Conservation (phyloP, 345 rosid species). For the Citrus cavaleriei region DNA sequence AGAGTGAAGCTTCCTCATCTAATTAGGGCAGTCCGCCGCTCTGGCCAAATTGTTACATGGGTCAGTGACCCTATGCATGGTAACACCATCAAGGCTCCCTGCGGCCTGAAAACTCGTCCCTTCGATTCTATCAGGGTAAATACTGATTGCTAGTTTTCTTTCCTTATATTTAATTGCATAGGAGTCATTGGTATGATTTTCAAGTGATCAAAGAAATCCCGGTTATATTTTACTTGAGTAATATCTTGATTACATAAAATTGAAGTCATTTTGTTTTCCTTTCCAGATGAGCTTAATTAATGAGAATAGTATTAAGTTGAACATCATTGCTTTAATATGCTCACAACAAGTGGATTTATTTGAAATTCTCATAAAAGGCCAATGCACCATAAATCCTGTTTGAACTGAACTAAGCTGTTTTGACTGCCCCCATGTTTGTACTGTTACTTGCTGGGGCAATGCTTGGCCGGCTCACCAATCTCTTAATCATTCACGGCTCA, state of each 20-base stretch:
- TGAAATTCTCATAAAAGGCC: neutral
- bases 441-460: neutral
- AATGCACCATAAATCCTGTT: neutral
- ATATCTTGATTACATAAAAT: no score
- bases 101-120: conserved; percentile 92
- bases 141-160: conserved; percentile 1
- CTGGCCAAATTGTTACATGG: conserved; percentile 90
- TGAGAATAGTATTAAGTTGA: no score
- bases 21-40: conserved; percentile 69
- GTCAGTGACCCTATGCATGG: conserved; percentile 98
- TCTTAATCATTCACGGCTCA: neutral
- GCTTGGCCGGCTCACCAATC: neutral
- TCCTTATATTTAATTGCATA: neutral
- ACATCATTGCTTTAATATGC: neutral
- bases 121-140: conserved; percentile 81
- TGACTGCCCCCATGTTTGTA: neutral
- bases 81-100: conserved; percentile 96
- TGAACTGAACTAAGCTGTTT: neutral
- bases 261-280: no score
- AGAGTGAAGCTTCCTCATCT: conserved; percentile 91
- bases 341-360: neutral
- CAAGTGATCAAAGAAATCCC: neutral
- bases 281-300: no score
- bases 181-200: neutral
- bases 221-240: no score